These are phyloP conservation scores for Pseudopithomyces maydicus DNA, from an alignment of 2,329 filamentous ascomycete species.

Conservation along the genomic window DNA sequence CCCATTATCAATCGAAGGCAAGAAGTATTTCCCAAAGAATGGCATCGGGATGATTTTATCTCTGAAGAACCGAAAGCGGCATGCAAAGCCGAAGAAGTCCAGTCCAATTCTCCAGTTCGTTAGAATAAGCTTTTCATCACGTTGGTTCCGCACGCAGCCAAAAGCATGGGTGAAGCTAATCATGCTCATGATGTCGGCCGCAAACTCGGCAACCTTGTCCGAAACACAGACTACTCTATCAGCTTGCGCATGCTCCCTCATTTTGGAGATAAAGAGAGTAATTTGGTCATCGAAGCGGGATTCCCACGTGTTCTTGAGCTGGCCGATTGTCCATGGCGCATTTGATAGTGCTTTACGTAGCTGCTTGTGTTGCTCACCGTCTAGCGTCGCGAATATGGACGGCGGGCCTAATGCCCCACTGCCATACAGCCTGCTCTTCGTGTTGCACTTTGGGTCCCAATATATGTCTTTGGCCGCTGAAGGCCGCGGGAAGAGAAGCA, in stretches of 20 bases:
- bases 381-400: constrained; percentile 40
- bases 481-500: constrained; percentile 44
- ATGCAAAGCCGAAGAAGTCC: constrained; percentile 45
- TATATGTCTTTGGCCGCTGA: constrained; percentile 49
- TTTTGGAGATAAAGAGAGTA: constrained; percentile 38
- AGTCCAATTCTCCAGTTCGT: constrained; percentile 45
- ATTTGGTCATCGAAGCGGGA: constrained; percentile 43
- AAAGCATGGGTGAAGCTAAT: constrained; percentile 46
- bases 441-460: constrained; percentile 45
- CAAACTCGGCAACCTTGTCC: constrained; percentile 48
- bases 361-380: constrained; percentile 39
- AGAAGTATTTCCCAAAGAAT: constrained; percentile 28
- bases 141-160: constrained; percentile 46
- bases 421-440: constrained; percentile 42
- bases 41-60: constrained; percentile 36
- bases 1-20: constrained; percentile 37
- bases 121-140: constrained; percentile 46
- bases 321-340: constrained; percentile 45
- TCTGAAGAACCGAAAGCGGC: constrained; percentile 43
- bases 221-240: constrained; percentile 34
- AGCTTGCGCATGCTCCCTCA: constrained; percentile 32
- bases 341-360: constrained; percentile 46
- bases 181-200: constrained; percentile 50
- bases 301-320: constrained; percentile 49
- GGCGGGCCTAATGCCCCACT: constrained; percentile 45